Conservation (phyloP, 768 basidiomycete genomes). For the Tricholoma hemisulphureum region DNA sequence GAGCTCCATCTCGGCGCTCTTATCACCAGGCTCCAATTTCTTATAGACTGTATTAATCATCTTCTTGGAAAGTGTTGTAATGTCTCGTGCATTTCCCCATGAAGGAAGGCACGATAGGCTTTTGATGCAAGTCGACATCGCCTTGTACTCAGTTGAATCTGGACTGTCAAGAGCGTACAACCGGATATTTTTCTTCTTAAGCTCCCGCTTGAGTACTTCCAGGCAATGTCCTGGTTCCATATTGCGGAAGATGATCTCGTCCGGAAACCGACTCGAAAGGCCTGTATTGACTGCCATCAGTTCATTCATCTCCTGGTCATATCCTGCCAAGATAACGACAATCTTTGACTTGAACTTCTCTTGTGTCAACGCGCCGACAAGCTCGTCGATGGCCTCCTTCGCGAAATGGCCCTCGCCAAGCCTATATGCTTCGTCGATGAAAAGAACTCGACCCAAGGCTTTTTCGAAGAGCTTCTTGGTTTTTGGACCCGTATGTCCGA, state of each 20-base stretch:
- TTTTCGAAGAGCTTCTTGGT: conserved; percentile 58
- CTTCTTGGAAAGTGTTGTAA: conserved; percentile 50
- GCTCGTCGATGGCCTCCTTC: conserved; percentile 70
- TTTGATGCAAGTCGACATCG: conserved; percentile 39
- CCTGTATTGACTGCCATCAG: conserved; percentile 61
- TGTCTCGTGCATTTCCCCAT: conserved; percentile 73
- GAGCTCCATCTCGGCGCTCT: not conserved
- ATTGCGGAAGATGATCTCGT: conserved; percentile 54
- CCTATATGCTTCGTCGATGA: conserved; percentile 72
- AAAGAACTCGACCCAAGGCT: conserved; percentile 65
- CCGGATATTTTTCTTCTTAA: conserved; percentile 42
- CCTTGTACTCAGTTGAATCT: conserved; percentile 24
- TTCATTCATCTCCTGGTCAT: conserved; percentile 64
- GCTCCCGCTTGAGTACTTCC: conserved; percentile 44
- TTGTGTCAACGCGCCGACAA: conserved; percentile 62
- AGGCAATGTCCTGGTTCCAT: conserved; percentile 51
- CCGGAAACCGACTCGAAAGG: conserved; percentile 66
- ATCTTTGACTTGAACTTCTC: conserved; percentile 56
- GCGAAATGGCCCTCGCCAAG: conserved; percentile 61
- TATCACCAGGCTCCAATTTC: not conserved
- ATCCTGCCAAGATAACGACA: conserved; percentile 68
- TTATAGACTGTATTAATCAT: conserved; percentile 27
- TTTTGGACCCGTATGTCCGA: conserved; percentile 73
- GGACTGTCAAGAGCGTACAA: conserved; percentile 37
- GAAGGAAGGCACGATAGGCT: conserved; percentile 45